Conservation (phyloP, 768 basidiomycete genomes). For the Psilocybe azurescens region DNA sequence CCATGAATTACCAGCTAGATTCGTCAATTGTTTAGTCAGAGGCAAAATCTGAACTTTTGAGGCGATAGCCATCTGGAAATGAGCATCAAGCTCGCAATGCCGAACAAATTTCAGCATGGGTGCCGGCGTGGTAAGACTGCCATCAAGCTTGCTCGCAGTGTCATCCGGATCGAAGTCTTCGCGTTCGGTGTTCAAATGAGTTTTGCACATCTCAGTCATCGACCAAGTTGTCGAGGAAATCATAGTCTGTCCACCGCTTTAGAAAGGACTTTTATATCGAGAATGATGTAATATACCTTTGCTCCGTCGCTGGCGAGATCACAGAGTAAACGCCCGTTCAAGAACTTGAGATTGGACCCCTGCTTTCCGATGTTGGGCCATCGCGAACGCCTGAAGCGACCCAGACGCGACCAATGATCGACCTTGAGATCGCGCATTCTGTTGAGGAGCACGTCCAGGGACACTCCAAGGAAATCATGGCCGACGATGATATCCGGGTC, state of each 20-base stretch:
- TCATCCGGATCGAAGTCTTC: slow-evolving; percentile 98
- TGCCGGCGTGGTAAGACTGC: slow-evolving; percentile 75
- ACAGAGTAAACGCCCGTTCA: slow-evolving; percentile 87
- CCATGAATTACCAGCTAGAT: slow-evolving; percentile 97
- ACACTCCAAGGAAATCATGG: slow-evolving; percentile 91
- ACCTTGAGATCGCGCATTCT: slow-evolving; percentile 90
- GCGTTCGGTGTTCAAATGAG: slow-evolving; percentile 83
- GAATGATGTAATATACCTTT: slow-evolving; percentile 58
- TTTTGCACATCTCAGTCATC: slow-evolving; percentile 93
- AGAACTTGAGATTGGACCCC: slow-evolving; percentile 82
- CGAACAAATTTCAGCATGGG: slow-evolving; percentile 85
- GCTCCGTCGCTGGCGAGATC: slow-evolving; percentile 95
- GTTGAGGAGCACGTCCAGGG: slow-evolving; percentile 88
- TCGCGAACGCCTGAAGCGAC: slow-evolving; percentile 83
- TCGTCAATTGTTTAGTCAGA: slow-evolving; percentile 91
- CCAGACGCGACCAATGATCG: slow-evolving; percentile 94
- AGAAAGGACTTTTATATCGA: background rate
- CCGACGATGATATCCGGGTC: slow-evolving; percentile 97
- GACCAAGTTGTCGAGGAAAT: slow-evolving; percentile 99
- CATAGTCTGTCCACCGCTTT: slow-evolving; percentile 69
- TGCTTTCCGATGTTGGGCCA: slow-evolving; percentile 85
- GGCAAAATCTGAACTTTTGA: slow-evolving; percentile 93
- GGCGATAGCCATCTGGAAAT: slow-evolving; percentile 96
- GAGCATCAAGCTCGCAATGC: slow-evolving; percentile 95
- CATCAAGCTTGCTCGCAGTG: slow-evolving; percentile 89